phyloP scores from a whole-genome alignment of 2,329 filamentous ascomycete species.

The Fusarium sp. region DNA sequence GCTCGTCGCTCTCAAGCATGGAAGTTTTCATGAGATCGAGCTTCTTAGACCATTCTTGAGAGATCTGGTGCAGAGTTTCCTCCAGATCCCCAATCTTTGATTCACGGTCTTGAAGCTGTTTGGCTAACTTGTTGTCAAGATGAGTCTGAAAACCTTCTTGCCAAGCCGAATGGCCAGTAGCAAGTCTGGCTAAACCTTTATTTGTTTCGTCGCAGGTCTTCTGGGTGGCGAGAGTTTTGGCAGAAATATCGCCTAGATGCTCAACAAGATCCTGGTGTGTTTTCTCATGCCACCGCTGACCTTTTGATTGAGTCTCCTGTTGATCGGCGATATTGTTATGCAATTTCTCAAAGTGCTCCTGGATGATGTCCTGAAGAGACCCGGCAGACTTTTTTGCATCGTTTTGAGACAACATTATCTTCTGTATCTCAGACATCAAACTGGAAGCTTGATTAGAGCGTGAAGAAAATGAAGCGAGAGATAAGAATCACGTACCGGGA shows the following conservation, averaged over 20 bases:
- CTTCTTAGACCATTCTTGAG: slow-evolving; percentile 28
- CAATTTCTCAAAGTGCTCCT: slow-evolving; percentile 12
- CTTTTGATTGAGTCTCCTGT: neutral
- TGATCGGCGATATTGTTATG: neutral
- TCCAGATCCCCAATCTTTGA: slow-evolving; percentile 35
- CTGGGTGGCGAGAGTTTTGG: slow-evolving; percentile 8
- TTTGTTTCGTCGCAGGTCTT: slow-evolving; percentile 28
- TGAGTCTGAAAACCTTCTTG: neutral
- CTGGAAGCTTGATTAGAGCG: slow-evolving; percentile 8
- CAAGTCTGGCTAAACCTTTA: slow-evolving; percentile 12
- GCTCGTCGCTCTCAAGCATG: slow-evolving; percentile 16
- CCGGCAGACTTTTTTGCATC: slow-evolving; percentile 8
- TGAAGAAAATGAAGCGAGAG: neutral
- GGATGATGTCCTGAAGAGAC: slow-evolving; percentile 1
- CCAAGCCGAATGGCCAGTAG: slow-evolving; percentile 2
- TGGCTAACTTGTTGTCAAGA: slow-evolving; percentile 23
- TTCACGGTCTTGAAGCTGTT: slow-evolving; percentile 33
- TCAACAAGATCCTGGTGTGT: slow-evolving; percentile 1
- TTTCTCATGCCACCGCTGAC: neutral
- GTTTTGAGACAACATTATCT: slow-evolving; percentile 13
- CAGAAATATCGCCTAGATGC: slow-evolving; percentile 10
- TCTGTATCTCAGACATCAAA: slow-evolving; percentile 25
- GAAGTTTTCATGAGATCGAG: slow-evolving; percentile 25
- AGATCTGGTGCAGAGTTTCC: slow-evolving; percentile 23
- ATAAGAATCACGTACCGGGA: slow-evolving; percentile 18